Percentiles rank a stretch among this genome's conserved stretches.
Conservation (phyloP, 495 filamentous ascomycete genomes). For the Neurospora sp. region DNA sequence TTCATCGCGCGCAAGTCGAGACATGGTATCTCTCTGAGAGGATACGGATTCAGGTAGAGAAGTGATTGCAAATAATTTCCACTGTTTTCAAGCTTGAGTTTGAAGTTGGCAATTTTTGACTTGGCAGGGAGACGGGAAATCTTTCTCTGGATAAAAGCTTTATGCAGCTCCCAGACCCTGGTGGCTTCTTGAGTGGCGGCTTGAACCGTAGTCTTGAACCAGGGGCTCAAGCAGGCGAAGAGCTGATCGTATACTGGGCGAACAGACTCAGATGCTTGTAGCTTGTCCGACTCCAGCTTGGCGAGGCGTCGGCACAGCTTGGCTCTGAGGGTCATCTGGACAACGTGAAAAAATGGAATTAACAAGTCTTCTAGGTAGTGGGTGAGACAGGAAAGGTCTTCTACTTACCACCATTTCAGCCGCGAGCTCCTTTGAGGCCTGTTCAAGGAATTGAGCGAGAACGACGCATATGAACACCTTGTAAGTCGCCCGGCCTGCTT, state of each 20-base stretch:
- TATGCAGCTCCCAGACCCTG: conserved; percentile 21
- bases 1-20: neutral
- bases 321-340: conserved; percentile 21
- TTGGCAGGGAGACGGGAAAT: conserved; percentile 31
- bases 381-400: neutral
- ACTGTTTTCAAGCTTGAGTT: conserved; percentile 38
- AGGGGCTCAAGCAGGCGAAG: conserved; percentile 8
- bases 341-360: conserved; percentile 12
- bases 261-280: neutral
- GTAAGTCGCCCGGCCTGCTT: conserved; percentile 42
- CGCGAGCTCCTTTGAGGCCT: conserved; percentile 16
- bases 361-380: neutral
- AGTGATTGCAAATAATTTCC: conserved; percentile 20
- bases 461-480: conserved; percentile 44
- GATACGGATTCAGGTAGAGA: neutral
- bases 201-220: conserved; percentile 12
- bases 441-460: conserved; percentile 33
- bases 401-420: neutral
- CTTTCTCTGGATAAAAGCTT: conserved; percentile 16
- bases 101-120: conserved; percentile 19
- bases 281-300: conserved; percentile 41
- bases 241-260: conserved; percentile 2
- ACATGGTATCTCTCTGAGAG: neutral
- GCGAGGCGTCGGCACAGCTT: conserved; percentile 53
- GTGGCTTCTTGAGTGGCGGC: conserved; percentile 7